Conservation (phyloP, 2,329 filamentous ascomycete genomes). For the Paraphoma chrysanthemicola region DNA sequence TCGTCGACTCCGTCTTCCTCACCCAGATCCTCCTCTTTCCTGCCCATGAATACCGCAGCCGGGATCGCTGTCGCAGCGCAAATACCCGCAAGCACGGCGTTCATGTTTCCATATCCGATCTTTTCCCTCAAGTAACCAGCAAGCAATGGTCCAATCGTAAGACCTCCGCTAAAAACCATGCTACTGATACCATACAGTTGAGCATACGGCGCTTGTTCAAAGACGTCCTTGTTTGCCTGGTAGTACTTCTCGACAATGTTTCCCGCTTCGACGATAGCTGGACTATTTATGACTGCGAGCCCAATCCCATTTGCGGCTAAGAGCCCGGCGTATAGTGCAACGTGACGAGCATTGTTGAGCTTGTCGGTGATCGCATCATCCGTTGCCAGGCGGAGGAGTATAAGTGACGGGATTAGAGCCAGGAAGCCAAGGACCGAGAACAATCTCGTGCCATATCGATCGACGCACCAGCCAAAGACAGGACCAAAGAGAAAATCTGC, state of each 20-base stretch:
- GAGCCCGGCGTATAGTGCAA: constrained; percentile 55
- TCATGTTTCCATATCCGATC: constrained; percentile 67
- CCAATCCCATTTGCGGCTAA: constrained; percentile 60
- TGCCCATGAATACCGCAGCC: constrained; percentile 55
- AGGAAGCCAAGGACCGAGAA: constrained; percentile 52
- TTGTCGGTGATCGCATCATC: constrained; percentile 22
- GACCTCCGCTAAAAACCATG: constrained; percentile 66
- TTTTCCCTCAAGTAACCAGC: constrained; percentile 59
- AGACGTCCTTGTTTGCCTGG: constrained; percentile 61
- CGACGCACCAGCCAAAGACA: constrained; percentile 56
- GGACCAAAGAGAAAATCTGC: constrained; percentile 56
- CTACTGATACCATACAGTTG: constrained; percentile 71
- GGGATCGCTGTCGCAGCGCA: constrained; percentile 54
- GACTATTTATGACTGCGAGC: constrained; percentile 61
- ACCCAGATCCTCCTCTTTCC: not conserved
- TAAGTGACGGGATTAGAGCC: constrained; percentile 52
- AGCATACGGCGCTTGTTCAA: constrained; percentile 66
- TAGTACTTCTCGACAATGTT: constrained; percentile 63
- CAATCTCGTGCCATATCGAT: constrained; percentile 54
- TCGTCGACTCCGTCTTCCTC: not conserved
- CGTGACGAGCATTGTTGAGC: constrained; percentile 34
- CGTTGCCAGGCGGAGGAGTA: constrained; percentile 52
- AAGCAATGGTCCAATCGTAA: constrained; percentile 66
- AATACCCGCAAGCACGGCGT: constrained; percentile 56
- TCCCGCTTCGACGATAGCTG: constrained; percentile 64